Conservation (phyloP, 345 rosid species). For the Citrus mangshanensis region DNA sequence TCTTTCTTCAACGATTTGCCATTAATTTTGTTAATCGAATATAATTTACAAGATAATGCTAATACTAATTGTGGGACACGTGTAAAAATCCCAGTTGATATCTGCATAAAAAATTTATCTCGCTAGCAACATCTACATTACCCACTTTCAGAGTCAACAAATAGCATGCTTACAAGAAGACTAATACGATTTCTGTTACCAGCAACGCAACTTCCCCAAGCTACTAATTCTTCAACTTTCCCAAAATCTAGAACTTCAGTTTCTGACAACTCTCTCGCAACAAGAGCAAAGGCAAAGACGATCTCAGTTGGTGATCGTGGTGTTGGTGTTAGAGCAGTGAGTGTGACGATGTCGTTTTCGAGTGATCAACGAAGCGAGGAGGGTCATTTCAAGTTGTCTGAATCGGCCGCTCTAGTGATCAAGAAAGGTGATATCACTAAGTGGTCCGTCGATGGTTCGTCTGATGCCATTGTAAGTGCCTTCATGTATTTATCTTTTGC, state of each 20-base stretch:
- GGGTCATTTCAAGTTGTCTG: slow-evolving; percentile 47
- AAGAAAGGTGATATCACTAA: slow-evolving; percentile 76
- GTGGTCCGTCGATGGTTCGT: slow-evolving; percentile 72
- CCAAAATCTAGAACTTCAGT: not conserved
- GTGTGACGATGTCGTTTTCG: slow-evolving; percentile 40
- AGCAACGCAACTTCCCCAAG: not conserved
- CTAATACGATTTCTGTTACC: not conserved
- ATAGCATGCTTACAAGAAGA: not conserved
- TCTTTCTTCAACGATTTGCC: too few species aligned
- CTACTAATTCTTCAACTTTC: not conserved
- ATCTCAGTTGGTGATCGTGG: slow-evolving; percentile 1
- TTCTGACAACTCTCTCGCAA: not conserved
- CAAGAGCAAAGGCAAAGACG: not conserved
- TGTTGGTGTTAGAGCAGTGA: slow-evolving; percentile 16
- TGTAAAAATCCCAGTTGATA: not conserved
- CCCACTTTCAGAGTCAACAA: not conserved
- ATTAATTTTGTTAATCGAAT: too few species aligned
- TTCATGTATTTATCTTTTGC: not conserved
- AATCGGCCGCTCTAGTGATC: slow-evolving; percentile 50
- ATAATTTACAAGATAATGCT: not conserved
- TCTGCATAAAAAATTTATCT: not conserved
- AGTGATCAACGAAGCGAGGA: slow-evolving; percentile 13
- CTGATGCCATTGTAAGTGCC: slow-evolving; percentile 71
- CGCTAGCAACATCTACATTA: not conserved
- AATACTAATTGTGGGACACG: not conserved